These are phyloP conservation scores for Aspergillus steynii DNA, from an alignment of 495 filamentous ascomycete species.

Conservation along the genomic window DNA sequence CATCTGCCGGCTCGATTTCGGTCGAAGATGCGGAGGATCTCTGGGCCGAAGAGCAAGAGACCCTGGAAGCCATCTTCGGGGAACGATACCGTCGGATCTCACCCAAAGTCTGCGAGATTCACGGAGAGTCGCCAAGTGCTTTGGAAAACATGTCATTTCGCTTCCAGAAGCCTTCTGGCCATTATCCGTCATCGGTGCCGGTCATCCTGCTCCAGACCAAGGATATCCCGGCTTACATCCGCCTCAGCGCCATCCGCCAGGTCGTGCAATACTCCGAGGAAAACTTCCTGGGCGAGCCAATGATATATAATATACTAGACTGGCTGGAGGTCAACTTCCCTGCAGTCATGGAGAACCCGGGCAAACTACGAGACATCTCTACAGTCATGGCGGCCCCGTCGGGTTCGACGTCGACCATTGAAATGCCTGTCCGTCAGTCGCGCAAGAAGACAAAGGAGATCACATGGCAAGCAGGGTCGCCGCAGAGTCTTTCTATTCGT, in stretches of 20 bases:
- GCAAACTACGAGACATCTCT: conserved; percentile 78
- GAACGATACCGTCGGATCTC: conserved; percentile 60
- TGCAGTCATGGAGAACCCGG: conserved; percentile 76
- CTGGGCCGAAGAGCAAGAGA: conserved; percentile 86
- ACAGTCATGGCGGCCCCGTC: conserved; percentile 49
- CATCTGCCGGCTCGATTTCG: conserved; percentile 16
- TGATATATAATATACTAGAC: conserved; percentile 85
- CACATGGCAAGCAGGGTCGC: conserved; percentile 36
- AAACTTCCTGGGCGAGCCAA: conserved; percentile 73
- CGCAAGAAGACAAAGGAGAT: conserved; percentile 46
- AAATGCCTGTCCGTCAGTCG: conserved; percentile 50
- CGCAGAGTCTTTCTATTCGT: conserved; percentile 43
- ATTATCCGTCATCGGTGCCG: conserved; percentile 78
- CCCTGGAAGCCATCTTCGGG: conserved; percentile 77
- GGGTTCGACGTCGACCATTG: conserved; percentile 15
- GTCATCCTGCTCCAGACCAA: conserved; percentile 65
- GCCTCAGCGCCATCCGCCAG: conserved; percentile 82
- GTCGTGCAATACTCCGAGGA: conserved; percentile 66
- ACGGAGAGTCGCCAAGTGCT: conserved; percentile 44
- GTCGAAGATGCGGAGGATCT: conserved; percentile 33
- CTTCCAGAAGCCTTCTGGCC: conserved; percentile 49
- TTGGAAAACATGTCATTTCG: conserved; percentile 44
- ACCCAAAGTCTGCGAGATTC: conserved; percentile 63
- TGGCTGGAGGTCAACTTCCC: conserved; percentile 84
- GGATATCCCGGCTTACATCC: conserved; percentile 85